Base-by-base conservation (phyloP, 305 asterid genomes). In the Solanum hybrid region DNA sequence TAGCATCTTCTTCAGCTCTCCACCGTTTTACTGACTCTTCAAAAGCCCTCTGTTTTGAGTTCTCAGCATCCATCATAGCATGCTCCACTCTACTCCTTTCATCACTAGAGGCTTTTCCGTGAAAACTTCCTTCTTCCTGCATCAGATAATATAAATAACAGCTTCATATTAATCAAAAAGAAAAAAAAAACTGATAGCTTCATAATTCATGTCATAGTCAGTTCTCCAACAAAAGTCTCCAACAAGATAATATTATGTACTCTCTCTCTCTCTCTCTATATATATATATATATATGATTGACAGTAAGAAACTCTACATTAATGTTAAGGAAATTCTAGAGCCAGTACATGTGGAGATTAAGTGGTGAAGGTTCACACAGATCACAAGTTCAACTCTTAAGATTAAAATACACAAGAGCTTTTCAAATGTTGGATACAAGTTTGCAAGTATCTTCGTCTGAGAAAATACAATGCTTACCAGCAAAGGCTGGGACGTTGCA, bases 1-100 rank as follows among this genome's bases (percentile, higher is more conserved):
- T 42, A 84, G 93, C 95, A 94, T 94, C 96, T 90, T 92, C 95
- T 91, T 94, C 96, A 86, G 96, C 94, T 90, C 94, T 93, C 95
- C 94, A 89, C 87, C 91, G 91, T 89, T 90, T 91, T 93, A 96
- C 88, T 26, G 96, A 91, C 91, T 93, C 95, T 89, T 91, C 93
- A 87, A 91, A 89, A 75, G 90, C 92, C 89, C 88, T 88, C 89
- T 89, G 93, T 90, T 93, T 95, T 76, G 91, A 87, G 87, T 89
- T 91, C 90, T 93, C 94, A 71, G 92, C 92, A 93, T 93, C 93
- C 69, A 81, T 78, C 85, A 92, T 42, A 74, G 93, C 92, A 76
- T 89, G 94, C 92, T 92, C 96, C 82, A 92, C 92, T 92, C 93
- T 91, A 91, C 91, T 89, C 31, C 89, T 75, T 39, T 91, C 77